phyloP scores from a whole-genome alignment of 331 rosid genomes.

The Acacia concinna region DNA sequence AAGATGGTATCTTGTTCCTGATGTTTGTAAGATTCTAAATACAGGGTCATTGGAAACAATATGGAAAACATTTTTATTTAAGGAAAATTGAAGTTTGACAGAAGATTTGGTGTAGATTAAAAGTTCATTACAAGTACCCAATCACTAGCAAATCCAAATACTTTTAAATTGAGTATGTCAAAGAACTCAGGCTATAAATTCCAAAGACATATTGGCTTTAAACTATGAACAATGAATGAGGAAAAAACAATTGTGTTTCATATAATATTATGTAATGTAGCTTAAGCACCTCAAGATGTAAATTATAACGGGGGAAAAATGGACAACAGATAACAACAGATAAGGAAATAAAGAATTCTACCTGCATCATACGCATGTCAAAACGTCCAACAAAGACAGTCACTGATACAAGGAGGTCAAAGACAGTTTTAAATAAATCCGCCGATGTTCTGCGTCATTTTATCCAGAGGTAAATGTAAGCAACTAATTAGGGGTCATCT shows the following conservation, averaged over 20 bases:
- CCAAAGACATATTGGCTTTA: background rate
- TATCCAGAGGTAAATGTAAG: conserved; percentile 27
- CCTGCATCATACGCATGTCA: conserved; percentile 99
- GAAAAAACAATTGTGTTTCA: background rate
- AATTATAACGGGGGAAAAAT: conserved; percentile 18
- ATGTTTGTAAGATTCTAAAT: background rate
- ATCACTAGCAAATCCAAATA: background rate
- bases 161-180: background rate
- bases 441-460: conserved; percentile 88
- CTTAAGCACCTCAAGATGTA: background rate
- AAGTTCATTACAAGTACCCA: conserved; percentile 7
- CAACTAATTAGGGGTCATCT: conserved; percentile 29
- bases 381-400: conserved; percentile 99
- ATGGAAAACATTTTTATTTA: background rate
- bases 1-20: conserved; percentile 14
- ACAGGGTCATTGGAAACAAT: background rate
- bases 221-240: background rate
- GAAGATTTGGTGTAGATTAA: background rate
- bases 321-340: background rate
- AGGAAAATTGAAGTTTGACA: background rate
- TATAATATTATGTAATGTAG: background rate
- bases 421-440: conserved; percentile 97
- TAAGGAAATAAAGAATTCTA: conserved; percentile 34
- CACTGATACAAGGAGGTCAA: conserved; percentile 95
- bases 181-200: background rate